A percentile compares a stretch with the other conserved stretches of the same genome.
phyloP scores from a whole-genome alignment of 768 basidiomycete species.

The Gyrodon lividus region DNA sequence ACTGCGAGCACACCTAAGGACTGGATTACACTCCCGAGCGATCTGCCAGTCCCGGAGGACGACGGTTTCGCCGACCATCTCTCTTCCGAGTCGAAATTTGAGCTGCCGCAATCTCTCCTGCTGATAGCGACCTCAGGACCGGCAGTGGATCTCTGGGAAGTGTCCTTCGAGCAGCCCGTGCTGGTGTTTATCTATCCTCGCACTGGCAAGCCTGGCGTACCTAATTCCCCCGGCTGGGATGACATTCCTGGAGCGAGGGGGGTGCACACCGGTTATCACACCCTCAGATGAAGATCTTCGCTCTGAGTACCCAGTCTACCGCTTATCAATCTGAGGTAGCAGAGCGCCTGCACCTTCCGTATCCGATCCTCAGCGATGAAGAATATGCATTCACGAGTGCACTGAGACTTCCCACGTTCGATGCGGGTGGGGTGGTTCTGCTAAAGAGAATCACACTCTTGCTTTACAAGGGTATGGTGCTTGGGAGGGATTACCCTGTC shows the following conservation, averaged over 20 bases:
- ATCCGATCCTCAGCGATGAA: slow-evolving; percentile 23
- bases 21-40: slow-evolving; percentile 14
- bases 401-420: slow-evolving; percentile 22
- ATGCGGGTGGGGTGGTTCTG: slow-evolving; percentile 11
- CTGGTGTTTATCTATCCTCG: slow-evolving; percentile 26
- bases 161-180: slow-evolving; percentile 17
- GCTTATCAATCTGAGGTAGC: slow-evolving; percentile 21
- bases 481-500: slow-evolving; percentile 20
- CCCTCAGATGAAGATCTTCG: slow-evolving; percentile 10
- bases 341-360: slow-evolving; percentile 12
- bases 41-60: slow-evolving; percentile 11
- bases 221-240: slow-evolving; percentile 18
- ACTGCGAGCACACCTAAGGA: neutral
- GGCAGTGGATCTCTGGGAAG: slow-evolving; percentile 8
- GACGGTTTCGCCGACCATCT: slow-evolving; percentile 17
- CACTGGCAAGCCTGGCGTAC: slow-evolving; percentile 15
- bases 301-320: slow-evolving; percentile 20
- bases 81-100: neutral
- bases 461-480: slow-evolving; percentile 10
- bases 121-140: slow-evolving; percentile 7
- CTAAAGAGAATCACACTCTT: slow-evolving; percentile 22
- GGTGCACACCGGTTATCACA: slow-evolving; percentile 20
- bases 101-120: slow-evolving; percentile 5
- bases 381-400: slow-evolving; percentile 2
- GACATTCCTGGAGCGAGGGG: slow-evolving; percentile 23